Evolutionary conservation across 2,329 filamentous ascomycete species (phyloP).

Genomic region (Fusarium sp.): DNA sequence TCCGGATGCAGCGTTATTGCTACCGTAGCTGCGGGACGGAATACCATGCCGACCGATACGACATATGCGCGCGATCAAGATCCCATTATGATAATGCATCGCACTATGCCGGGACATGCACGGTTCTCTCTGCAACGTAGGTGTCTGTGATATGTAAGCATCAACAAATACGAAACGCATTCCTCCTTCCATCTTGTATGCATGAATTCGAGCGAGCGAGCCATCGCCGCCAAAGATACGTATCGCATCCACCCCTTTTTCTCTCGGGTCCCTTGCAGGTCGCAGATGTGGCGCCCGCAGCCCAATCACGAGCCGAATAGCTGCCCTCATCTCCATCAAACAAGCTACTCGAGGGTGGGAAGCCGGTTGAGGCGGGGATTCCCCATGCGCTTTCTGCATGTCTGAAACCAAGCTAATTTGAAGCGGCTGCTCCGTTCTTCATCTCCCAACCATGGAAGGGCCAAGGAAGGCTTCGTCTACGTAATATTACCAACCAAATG

Average conservation of each 20-base stretch:
- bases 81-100: conserved; percentile 18
- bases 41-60: conserved; percentile 9
- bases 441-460: conserved; percentile 38
- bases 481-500: neutral
- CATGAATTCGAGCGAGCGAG: conserved; percentile 15
- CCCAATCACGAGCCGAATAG: conserved; percentile 19
- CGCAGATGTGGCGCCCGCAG: conserved; percentile 24
- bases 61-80: conserved; percentile 1
- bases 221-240: conserved; percentile 10
- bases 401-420: conserved; percentile 45
- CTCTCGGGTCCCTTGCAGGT: conserved; percentile 16
- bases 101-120: conserved; percentile 16
- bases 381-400: conserved; percentile 25
- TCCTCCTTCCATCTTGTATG: conserved; percentile 20
- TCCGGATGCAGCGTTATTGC: conserved; percentile 29
- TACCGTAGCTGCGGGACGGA: conserved; percentile 3
- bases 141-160: conserved; percentile 11
- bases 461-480: neutral
- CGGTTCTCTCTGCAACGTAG: conserved; percentile 2
- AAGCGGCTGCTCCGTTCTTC: conserved; percentile 36
- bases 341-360: conserved; percentile 40
- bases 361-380: conserved; percentile 17
- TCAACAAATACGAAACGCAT: conserved; percentile 39
- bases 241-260: conserved; percentile 19
- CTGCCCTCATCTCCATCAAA: conserved; percentile 39